Conservation (phyloP, 169 alveolate genomes). For the Miamiensis avidus region DNA sequence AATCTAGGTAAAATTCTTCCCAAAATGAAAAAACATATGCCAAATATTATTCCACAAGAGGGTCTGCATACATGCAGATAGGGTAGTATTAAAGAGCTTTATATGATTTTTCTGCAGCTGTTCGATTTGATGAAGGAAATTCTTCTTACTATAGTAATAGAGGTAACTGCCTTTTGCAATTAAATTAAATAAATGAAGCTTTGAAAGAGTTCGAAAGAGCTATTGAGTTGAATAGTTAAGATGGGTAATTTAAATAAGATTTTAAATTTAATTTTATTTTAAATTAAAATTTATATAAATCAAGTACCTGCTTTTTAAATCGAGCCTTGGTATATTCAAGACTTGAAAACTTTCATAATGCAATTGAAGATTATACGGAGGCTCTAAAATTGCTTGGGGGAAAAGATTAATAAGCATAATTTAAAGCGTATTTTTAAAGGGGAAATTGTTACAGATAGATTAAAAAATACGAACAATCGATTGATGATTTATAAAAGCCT, state of each 20-base stretch:
- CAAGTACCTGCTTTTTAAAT: constrained; percentile 45
- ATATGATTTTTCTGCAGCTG: constrained; percentile 77
- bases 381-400: constrained; percentile 35
- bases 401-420: constrained; percentile 42
- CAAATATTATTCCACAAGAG: constrained; percentile 62
- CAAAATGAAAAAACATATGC: constrained; percentile 40
- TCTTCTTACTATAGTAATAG: constrained; percentile 64
- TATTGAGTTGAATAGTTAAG: constrained; percentile 53
- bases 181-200: constrained; percentile 73
- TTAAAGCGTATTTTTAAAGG: constrained; percentile 61
- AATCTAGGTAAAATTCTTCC: constrained; percentile 5
- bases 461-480: constrained; percentile 61
- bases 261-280: too few relatives aligned
- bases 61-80: constrained; percentile 57
- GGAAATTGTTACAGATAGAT: constrained; percentile 74
- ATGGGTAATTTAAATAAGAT: constrained; percentile 45
- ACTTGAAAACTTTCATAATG: constrained; percentile 63
- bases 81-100: constrained; percentile 67
- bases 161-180: constrained; percentile 67
- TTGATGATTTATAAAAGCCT: constrained; percentile 57
- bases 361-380: constrained; percentile 73
- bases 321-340: constrained; percentile 77
- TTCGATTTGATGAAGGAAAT: constrained; percentile 56
- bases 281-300: too few relatives aligned
- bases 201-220: constrained; percentile 73